phyloP scores from a whole-genome alignment of 169 alveolate species.

The Plasmodium reichenowi region DNA sequence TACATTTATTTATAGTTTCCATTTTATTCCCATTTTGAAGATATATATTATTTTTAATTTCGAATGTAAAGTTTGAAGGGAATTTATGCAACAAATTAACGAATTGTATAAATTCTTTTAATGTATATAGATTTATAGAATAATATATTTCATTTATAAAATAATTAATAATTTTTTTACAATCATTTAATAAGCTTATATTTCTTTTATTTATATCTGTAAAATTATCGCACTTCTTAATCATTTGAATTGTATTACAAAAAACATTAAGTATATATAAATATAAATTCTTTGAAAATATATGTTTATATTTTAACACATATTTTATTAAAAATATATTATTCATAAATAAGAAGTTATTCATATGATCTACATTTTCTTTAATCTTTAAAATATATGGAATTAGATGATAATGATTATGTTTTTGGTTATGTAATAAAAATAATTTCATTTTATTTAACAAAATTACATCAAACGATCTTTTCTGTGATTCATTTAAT shows the following conservation, averaged over 20 bases:
- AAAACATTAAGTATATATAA: conserved; percentile 31
- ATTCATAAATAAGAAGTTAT: conserved; percentile 48
- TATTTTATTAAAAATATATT: conserved; percentile 22
- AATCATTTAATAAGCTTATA: conserved; percentile 40
- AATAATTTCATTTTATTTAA: conserved; percentile 33
- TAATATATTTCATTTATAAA: conserved; percentile 55
- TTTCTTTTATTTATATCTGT: conserved; percentile 49
- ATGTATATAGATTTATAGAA: conserved; percentile 33
- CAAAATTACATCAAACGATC: conserved; percentile 5
- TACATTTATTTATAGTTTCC: neutral
- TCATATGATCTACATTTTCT: conserved; percentile 9
- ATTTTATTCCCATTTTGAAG: neutral
- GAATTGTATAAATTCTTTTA: conserved; percentile 46
- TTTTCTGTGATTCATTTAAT: conserved; percentile 33
- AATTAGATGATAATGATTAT: conserved; percentile 1
- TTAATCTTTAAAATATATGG: conserved; percentile 9
- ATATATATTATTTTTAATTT: conserved; percentile 15
- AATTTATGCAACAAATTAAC: conserved; percentile 18
- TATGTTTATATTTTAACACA: conserved; percentile 38
- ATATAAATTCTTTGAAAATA: conserved; percentile 12
- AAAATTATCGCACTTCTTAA: conserved; percentile 16
- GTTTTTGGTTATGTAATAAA: conserved; percentile 19
- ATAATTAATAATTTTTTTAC: conserved; percentile 64
- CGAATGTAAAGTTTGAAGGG: conserved; percentile 40
- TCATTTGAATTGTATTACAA: conserved; percentile 10